phyloP scores from a whole-genome alignment of 176 grass and related monocot genomes.

The Carex littledalei region DNA sequence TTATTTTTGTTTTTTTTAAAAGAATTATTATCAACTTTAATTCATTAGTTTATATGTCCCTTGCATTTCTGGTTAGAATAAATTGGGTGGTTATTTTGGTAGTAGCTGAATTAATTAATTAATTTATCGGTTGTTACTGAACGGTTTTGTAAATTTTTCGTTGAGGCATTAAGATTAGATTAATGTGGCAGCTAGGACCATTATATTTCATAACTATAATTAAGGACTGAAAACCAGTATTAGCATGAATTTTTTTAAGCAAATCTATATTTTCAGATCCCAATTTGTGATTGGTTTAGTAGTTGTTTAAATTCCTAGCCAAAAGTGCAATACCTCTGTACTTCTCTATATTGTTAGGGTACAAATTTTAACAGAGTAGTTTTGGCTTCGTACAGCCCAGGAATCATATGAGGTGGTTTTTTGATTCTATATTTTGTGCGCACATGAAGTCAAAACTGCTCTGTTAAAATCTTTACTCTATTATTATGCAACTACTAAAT shows the following conservation, averaged over 20 bases:
- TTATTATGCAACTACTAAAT: neutral
- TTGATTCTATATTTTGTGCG: too few relatives aligned
- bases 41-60: neutral
- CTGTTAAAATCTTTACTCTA: too few relatives aligned
- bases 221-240: neutral
- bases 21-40: neutral
- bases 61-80: neutral
- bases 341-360: neutral
- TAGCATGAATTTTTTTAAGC: neutral
- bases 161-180: neutral
- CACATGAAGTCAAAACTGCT: too few relatives aligned
- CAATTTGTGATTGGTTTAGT: neutral
- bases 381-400: too few relatives aligned
- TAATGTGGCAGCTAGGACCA: neutral
- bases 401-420: too few relatives aligned
- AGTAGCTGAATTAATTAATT: neutral
- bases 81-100: neutral
- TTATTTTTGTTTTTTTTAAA: neutral
- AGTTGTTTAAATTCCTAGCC: neutral
- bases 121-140: too few relatives aligned
- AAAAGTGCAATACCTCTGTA: neutral
- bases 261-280: neutral
- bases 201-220: too few relatives aligned
- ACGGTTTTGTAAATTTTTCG: too few relatives aligned
- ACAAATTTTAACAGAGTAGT: too few relatives aligned